These are phyloP conservation scores for Ceratobasidium papillatum DNA, from an alignment of 1,284 basidiomycete species.

Conservation along the genomic window DNA sequence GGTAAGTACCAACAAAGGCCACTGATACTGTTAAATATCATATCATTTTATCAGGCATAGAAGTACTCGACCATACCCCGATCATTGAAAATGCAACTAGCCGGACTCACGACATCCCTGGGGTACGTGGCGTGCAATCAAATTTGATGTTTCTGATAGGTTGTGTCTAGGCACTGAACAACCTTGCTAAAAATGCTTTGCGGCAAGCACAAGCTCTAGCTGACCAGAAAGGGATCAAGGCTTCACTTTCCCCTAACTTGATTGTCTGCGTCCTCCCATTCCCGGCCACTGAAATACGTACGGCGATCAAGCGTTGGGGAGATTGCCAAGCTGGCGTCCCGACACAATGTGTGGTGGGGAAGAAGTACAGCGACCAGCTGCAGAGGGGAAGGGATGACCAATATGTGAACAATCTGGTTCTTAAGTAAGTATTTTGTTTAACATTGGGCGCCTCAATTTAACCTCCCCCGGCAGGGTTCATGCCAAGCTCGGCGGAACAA, in stretches of 20 bases:
- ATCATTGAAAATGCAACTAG: background rate
- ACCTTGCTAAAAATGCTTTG: background rate
- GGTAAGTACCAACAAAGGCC: conserved; percentile 56
- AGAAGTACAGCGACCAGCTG: conserved; percentile 21
- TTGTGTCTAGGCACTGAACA: background rate
- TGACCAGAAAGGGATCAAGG: background rate
- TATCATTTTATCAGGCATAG: background rate
- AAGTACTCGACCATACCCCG: background rate
- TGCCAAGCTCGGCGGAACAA: conserved; percentile 39
- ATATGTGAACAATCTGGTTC: conserved; percentile 77
- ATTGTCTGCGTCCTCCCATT: conserved; percentile 32
- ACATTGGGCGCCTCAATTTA: background rate
- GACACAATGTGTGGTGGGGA: conserved; percentile 67
- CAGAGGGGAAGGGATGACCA: conserved; percentile 56
- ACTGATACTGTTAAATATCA: background rate
- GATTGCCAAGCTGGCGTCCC: conserved; percentile 74
- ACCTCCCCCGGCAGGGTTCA: conserved; percentile 7
- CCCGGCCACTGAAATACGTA: conserved; percentile 28
- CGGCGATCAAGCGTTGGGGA: conserved; percentile 63
- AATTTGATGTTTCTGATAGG: background rate
- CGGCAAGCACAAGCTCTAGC: background rate
- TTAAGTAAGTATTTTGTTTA: conserved; percentile 58
- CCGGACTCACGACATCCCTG: background rate
- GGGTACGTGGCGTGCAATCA: background rate
- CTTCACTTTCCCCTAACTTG: background rate